Conservation (phyloP, 2,329 filamentous ascomycete genomes). For the Decorospora gaudefroyi region DNA sequence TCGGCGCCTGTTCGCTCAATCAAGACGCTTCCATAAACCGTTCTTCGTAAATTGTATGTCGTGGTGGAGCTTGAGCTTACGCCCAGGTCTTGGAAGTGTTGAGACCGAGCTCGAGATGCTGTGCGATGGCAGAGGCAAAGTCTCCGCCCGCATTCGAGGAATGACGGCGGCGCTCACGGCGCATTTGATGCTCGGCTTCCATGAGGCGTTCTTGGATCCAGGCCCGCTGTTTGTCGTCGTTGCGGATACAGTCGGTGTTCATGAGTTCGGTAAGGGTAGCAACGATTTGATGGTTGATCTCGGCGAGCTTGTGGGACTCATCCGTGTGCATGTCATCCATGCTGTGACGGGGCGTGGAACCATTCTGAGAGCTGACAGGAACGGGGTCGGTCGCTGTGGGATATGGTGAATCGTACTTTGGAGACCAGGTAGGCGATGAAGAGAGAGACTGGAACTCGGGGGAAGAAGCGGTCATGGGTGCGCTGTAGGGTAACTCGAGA, state of each 20-base stretch:
- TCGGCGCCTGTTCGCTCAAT: too few relatives aligned
- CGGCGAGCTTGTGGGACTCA: conserved; percentile 54
- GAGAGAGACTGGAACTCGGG: conserved; percentile 44
- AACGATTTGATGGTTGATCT: conserved; percentile 60
- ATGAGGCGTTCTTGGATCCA: conserved; percentile 60
- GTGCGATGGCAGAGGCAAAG: conserved; percentile 44
- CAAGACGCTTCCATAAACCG: too few relatives aligned
- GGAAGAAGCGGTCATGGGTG: conserved; percentile 43
- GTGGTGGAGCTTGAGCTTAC: conserved; percentile 9
- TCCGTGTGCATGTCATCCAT: conserved; percentile 43
- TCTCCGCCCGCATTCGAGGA: conserved; percentile 44
- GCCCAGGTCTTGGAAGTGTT: conserved; percentile 38
- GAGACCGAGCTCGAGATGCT: conserved; percentile 39
- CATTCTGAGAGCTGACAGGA: conserved; percentile 22
- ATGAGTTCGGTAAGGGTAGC: conserved; percentile 59
- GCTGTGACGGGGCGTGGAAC: conserved; percentile 24
- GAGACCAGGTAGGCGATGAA: conserved; percentile 38
- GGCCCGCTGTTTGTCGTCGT: conserved; percentile 51
- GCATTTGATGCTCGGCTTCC: conserved; percentile 58
- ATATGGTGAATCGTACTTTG: conserved; percentile 31
- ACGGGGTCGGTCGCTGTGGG: conserved; percentile 33
- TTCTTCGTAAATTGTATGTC: neutral
- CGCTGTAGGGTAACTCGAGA: conserved; percentile 39
- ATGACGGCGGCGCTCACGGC: conserved; percentile 48
- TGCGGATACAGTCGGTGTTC: conserved; percentile 57